phyloP scores from a whole-genome alignment of 345 rosid genomes.

The Bretschneidera sinensis region DNA sequence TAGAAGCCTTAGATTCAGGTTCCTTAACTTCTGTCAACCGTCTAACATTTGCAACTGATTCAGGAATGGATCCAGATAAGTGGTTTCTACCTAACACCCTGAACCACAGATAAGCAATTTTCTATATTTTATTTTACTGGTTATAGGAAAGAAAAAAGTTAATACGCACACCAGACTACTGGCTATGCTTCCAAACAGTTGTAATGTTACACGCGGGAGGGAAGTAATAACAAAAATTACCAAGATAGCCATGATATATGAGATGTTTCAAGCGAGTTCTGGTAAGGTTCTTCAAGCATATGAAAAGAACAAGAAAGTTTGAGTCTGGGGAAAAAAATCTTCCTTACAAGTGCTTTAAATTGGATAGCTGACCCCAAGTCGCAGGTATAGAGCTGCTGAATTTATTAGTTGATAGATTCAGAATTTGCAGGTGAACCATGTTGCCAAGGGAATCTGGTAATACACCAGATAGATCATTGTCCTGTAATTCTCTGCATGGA shows the following conservation, averaged over 20 bases:
- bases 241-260: neutral
- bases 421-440: slow-evolving; percentile 49
- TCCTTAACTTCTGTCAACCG: slow-evolving; percentile 11
- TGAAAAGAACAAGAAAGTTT: neutral
- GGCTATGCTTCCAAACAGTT: neutral
- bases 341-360: slow-evolving; percentile 68
- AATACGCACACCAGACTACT: no score
- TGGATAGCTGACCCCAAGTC: slow-evolving; percentile 59
- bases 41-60: neutral
- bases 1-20: neutral
- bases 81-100: neutral
- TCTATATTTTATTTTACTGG: neutral
- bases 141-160: neutral
- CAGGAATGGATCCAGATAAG: neutral
- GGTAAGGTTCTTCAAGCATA: neutral
- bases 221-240: neutral
- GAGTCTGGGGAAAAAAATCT: neutral
- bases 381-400: slow-evolving; percentile 73
- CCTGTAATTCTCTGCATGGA: slow-evolving; percentile 72
- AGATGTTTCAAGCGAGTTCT: neutral
- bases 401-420: slow-evolving; percentile 72
- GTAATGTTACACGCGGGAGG: neutral
- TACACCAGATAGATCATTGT: slow-evolving; percentile 63
- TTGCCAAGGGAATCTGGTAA: slow-evolving; percentile 69
- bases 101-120: neutral